Conservation (phyloP, 176 grass and related monocot species). For the Carex littledalei region DNA sequence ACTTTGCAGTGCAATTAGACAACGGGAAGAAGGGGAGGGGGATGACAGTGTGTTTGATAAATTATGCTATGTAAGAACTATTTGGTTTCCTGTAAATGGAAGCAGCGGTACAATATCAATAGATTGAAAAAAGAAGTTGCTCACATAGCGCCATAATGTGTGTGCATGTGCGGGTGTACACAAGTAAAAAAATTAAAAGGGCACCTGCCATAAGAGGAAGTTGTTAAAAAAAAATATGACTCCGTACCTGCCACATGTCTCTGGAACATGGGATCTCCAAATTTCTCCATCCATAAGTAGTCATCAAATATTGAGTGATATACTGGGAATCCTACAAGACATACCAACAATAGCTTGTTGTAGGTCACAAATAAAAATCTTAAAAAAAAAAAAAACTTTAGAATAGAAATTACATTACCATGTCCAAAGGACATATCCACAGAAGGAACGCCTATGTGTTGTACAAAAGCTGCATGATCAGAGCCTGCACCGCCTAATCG, state of each 20-base stretch:
- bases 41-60: neutral
- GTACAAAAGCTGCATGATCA: constrained; percentile 64
- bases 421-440: constrained; percentile 63
- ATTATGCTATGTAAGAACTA: neutral
- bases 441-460: constrained; percentile 80
- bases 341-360: neutral
- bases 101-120: neutral
- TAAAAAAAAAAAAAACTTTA: neutral
- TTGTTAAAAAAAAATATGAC: neutral
- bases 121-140: neutral
- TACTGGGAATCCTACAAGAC: constrained; percentile 54
- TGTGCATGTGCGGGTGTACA: neutral
- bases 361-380: neutral
- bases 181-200: neutral
- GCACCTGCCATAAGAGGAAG: neutral
- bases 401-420: constrained; percentile 30
- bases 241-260: constrained; percentile 72
- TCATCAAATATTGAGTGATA: constrained; percentile 91
- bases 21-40: neutral
- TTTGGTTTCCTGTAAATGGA: neutral
- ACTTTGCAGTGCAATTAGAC: neutral
- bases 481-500: constrained; percentile 66
- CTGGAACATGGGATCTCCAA: constrained; percentile 68
- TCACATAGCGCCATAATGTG: neutral
- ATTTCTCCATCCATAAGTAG: constrained; percentile 83